Base-by-base conservation (phyloP, 2,329 filamentous ascomycete genomes). In the Fusarium solani-melongenae region DNA sequence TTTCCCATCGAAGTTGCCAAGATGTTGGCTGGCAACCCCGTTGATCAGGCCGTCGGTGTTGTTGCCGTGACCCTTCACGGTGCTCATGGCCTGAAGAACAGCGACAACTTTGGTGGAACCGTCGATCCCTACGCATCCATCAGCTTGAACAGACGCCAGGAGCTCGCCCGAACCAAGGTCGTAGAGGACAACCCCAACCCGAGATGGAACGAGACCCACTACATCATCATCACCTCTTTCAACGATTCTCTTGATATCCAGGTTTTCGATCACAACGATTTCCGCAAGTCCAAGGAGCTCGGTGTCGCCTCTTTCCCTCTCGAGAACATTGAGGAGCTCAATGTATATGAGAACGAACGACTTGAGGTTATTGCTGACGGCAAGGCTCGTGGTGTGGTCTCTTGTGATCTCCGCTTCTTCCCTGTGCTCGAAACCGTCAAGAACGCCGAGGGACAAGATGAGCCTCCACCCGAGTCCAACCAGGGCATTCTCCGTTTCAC, bases 1-100 rank as follows among this genome's bases (percentile, higher is more conserved):
- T 99, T 99, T 87, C 96, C 96, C 17, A 96, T 99, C 75, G 96
- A 99, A 80, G 94, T 99, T 65, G 96, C 96, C 76, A 98, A 99
- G 88, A 96, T 99, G 94, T 88, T 99, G 73, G 94, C 96, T 49
- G 96, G 96, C 67, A 96, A 93, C 67, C 92, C 96, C 0, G 94
- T 99, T 59, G 97, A 99, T 81, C 94, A 98, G 83, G 96, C 96
- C 12, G 94, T 99, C 78, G 96, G 96, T 81, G 95, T 99, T 10
- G 84, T 99, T 62, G 96, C 96, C 27, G 87, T 99, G 70, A 98
- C 95, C 8, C 89, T 99, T 71, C 94, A 99, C 81, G 93, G 94
- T 44, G 96, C 95, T 3, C 92, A 95, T 75, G 95, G 95, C 38
- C 90, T 99, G 77, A 98, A 97, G 89, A 98, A 98, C 79, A 90